A percentile compares a stretch with the other conserved stretches of the same genome.
These are phyloP conservation scores for Sarcodon aspratus DNA, from an alignment of 768 basidiomycete species.

Conservation along the genomic window DNA sequence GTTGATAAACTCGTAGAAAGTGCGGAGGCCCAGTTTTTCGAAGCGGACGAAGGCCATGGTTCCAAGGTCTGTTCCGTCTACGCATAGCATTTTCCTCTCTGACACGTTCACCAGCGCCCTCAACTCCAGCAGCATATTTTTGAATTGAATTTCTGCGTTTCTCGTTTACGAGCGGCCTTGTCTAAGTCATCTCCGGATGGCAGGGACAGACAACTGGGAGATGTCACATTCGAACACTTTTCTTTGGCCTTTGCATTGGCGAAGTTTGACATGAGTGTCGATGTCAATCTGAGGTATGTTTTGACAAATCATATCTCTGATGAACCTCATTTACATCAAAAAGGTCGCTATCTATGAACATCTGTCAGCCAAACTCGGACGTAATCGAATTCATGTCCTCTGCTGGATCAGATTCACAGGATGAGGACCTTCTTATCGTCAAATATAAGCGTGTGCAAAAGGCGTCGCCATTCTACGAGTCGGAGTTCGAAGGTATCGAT, in stretches of 20 bases:
- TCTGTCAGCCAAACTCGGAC: conserved; percentile 43
- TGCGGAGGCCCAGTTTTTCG: conserved; percentile 55
- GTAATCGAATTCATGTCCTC: conserved; percentile 62
- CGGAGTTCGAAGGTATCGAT: conserved; percentile 73
- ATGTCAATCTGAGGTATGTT: conserved; percentile 60
- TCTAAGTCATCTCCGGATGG: conserved; percentile 55
- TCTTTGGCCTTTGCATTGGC: conserved; percentile 61
- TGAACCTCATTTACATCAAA: not conserved
- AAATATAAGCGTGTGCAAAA: conserved; percentile 72
- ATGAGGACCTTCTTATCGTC: conserved; percentile 65
- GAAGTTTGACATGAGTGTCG: conserved; percentile 81
- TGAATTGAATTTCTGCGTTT: conserved; percentile 82
- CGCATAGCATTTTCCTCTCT: not conserved
- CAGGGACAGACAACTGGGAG: conserved; percentile 64
- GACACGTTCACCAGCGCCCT: conserved; percentile 11
- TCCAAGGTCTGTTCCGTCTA: conserved; percentile 24
- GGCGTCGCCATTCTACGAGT: conserved; percentile 76
- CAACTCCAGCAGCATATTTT: conserved; percentile 54
- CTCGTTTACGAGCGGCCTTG: conserved; percentile 67
- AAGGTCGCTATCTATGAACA: conserved; percentile 68
- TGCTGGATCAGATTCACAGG: conserved; percentile 24
- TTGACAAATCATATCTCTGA: conserved; percentile 1
- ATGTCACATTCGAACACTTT: conserved; percentile 72
- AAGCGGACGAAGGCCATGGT: conserved; percentile 48
- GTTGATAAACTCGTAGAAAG: conserved; percentile 25